A percentile compares a stretch with the other conserved stretches of the same genome.
phyloP scores from a whole-genome alignment of 1,284 basidiomycete species.

The Trichosporon asahii region DNA sequence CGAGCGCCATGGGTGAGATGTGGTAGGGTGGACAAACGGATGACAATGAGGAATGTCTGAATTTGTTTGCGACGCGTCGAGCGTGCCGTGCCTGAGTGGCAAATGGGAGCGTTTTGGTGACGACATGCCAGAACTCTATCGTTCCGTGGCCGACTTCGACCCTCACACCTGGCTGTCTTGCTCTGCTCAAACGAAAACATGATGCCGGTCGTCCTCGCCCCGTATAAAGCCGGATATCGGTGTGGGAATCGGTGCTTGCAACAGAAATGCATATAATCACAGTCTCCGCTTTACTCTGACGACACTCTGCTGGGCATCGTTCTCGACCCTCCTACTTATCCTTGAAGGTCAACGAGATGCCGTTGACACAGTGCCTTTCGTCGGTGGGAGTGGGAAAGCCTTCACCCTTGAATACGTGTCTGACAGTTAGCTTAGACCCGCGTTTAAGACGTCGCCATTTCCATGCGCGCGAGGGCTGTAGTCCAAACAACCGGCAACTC shows the following conservation, averaged over 20 bases:
- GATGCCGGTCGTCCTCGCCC: too few relatives aligned
- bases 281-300: background rate
- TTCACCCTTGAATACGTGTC: conserved; percentile 87
- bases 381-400: conserved; percentile 53
- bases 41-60: background rate
- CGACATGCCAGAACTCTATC: background rate
- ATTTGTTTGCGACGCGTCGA: conserved; percentile 18
- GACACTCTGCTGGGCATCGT: too few relatives aligned
- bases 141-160: too few relatives aligned
- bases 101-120: background rate
- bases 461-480: too few relatives aligned
- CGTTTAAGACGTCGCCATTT: too few relatives aligned
- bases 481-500: background rate
- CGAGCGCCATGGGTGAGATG: background rate
- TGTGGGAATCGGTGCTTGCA: too few relatives aligned
- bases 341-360: conserved; percentile 74
- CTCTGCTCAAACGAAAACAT: too few relatives aligned
- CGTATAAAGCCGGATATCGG: too few relatives aligned
- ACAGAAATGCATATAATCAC: background rate
- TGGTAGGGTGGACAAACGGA: background rate
- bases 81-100: conserved; percentile 3
- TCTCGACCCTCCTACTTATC: conserved; percentile 50
- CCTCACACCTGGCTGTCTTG: too few relatives aligned
- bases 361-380: conserved; percentile 76
- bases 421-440: conserved; percentile 13